A percentile compares a stretch with the other conserved stretches of the same genome.
These are phyloP conservation scores for Pyrenula massariospora DNA, from an alignment of 495 filamentous ascomycete genomes.

Conservation along the genomic window DNA sequence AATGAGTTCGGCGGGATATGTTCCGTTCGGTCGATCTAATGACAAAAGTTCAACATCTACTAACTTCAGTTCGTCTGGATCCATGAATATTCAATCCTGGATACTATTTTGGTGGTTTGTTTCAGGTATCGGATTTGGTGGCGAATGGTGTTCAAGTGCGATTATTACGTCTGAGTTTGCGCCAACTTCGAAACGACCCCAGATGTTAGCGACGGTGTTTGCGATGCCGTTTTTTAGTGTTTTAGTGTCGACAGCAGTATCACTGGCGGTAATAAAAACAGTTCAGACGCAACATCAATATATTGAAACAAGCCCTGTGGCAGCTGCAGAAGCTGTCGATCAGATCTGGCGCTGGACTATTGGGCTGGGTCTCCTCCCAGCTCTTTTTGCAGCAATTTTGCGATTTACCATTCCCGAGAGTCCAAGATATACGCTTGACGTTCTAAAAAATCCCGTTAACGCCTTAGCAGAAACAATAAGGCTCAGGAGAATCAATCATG, in stretches of 20 bases:
- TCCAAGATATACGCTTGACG: constrained; percentile 41
- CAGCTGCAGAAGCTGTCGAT: constrained; percentile 21
- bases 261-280: constrained; percentile 21
- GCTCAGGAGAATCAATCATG: constrained; percentile 2
- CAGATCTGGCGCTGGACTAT: constrained; percentile 49
- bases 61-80: constrained; percentile 22
- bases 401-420: constrained; percentile 55
- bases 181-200: constrained; percentile 42
- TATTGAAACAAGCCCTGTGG: neutral
- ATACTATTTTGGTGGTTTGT: constrained; percentile 36
- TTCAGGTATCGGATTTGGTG: constrained; percentile 36
- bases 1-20: constrained; percentile 11
- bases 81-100: constrained; percentile 34
- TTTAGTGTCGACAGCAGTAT: constrained; percentile 37
- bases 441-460: constrained; percentile 19
- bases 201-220: constrained; percentile 53
- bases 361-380: constrained; percentile 48
- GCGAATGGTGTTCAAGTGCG: constrained; percentile 43
- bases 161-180: constrained; percentile 45
- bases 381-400: constrained; percentile 43
- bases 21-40: neutral
- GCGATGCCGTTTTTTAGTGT: constrained; percentile 53
- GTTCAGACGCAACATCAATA: neutral
- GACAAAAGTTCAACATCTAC: neutral
- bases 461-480: constrained; percentile 9